Percentiles rank a stretch among this genome's conserved stretches.
Evolutionary conservation across 2,329 filamentous ascomycete species (phyloP).

Genomic region (Pestalotiopsis sp.): DNA sequence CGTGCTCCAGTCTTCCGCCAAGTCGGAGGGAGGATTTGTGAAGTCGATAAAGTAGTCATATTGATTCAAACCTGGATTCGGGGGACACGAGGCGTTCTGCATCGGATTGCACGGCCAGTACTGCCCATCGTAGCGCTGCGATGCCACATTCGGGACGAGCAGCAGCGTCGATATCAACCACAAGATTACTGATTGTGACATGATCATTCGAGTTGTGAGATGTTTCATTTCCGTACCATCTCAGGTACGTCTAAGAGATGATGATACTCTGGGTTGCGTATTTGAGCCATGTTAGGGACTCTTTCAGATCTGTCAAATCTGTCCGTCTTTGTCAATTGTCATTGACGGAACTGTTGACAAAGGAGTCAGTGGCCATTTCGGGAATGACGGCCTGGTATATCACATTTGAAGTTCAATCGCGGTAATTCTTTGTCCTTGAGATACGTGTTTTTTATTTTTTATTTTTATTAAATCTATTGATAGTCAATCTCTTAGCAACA

Average conservation of each 20-base stretch:
- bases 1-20: conserved; percentile 27
- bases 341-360: not conserved
- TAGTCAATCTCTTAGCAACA: not conserved
- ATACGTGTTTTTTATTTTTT: not conserved
- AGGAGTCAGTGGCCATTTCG: not conserved
- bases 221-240: not conserved
- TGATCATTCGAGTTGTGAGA: not conserved
- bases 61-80: conserved; percentile 23
- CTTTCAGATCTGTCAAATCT: not conserved
- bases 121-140: conserved; percentile 8
- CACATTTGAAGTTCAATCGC: not conserved
- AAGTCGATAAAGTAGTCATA: conserved; percentile 34
- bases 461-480: not conserved
- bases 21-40: conserved; percentile 25
- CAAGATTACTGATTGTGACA: not conserved
- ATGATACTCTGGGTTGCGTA: not conserved
- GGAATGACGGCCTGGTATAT: not conserved
- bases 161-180: not conserved
- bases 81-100: conserved; percentile 23
- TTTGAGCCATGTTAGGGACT: not conserved
- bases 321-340: not conserved
- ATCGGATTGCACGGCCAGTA: conserved; percentile 29
- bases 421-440: not conserved
- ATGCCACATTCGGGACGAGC: not conserved
- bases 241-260: not conserved